A percentile compares a stretch with the other conserved stretches of the same genome.
Conservation (phyloP, 257 asterid genomes). For the Solanum rostratum region DNA sequence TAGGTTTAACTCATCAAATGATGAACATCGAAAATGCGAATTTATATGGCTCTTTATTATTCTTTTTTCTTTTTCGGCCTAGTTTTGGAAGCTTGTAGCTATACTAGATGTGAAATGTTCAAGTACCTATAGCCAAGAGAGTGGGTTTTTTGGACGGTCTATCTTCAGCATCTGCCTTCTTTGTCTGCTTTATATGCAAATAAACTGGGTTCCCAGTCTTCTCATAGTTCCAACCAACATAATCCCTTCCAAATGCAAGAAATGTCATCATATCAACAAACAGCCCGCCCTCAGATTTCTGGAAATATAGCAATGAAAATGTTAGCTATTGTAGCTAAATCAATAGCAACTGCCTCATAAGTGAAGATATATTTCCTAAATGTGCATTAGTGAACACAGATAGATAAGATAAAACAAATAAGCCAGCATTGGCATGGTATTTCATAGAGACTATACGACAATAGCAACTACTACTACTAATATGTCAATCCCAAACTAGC, state of each 20-base stretch:
- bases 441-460: not conserved
- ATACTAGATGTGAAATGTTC: not conserved
- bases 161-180: conserved; percentile 62
- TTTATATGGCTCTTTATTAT: not conserved
- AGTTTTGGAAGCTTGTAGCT: not conserved
- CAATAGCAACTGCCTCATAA: not conserved
- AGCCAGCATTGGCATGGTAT: not conserved
- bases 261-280: conserved; percentile 83
- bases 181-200: conserved; percentile 67
- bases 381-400: not conserved
- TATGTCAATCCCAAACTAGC: not conserved
- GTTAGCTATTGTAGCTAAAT: not conserved
- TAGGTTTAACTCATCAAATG: not conserved
- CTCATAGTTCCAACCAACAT: conserved; percentile 80
- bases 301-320: conserved; percentile 7
- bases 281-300: conserved; percentile 88
- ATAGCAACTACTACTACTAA: not conserved
- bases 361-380: not conserved
- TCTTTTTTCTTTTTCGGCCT: not conserved
- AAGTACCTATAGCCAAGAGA: conserved; percentile 82
- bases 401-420: not conserved
- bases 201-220: conserved; percentile 85
- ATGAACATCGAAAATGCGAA: not conserved
- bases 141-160: conserved; percentile 94
- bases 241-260: conserved; percentile 93